Base-by-base conservation (phyloP, 768 basidiomycete species). In the Suillus subalutaceus region DNA sequence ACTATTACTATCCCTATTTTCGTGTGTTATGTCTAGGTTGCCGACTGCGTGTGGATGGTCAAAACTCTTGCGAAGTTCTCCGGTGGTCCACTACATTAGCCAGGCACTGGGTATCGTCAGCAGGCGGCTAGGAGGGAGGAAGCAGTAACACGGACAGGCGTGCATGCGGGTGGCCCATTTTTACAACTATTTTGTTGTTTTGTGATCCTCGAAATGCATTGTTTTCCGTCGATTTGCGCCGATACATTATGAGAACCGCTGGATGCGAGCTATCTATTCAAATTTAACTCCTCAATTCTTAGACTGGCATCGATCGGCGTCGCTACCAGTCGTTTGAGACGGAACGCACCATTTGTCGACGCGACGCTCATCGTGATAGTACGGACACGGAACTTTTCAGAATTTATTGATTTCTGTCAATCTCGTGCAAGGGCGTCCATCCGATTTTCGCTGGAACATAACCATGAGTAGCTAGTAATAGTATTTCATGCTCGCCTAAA, bases 121-220 rank as follows among this genome's bases (percentile, higher is more conserved):
- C 26, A 30, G 52, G 52, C 15, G 16, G 30, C 13, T 30, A 8
- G 50, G 15, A 26, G 4, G 26, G 26, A 16, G 0, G 80, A 80
- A n/a, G 79, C 66, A 7, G 79, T 81, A 15, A 52, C 3, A 59
- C 10, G 40, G 30, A 46, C 20, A 40, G n/a, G 30, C 26, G 57
- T 35, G 18, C 30, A 55, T n/a, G 40, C 30, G 57, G 23, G 53
- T 20, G 2, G 9, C 30, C 5, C 16, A 32, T 20, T 55, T 30
- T 55, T 32, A 32, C 5, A 32, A 18, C 9, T 32, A 32, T 32
- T 32, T 32, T 55, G 30, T 55, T 10, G 53, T 9, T 32, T 18
- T 55, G 30, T 18, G 30, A 15, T 30, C 30, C 8, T 53, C 26
- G 15, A 9, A 32, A 53, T 53, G 16, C 16, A 53, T 32, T 30